Conservation (phyloP, 345 rosid genomes). For the Luvunga scandens region DNA sequence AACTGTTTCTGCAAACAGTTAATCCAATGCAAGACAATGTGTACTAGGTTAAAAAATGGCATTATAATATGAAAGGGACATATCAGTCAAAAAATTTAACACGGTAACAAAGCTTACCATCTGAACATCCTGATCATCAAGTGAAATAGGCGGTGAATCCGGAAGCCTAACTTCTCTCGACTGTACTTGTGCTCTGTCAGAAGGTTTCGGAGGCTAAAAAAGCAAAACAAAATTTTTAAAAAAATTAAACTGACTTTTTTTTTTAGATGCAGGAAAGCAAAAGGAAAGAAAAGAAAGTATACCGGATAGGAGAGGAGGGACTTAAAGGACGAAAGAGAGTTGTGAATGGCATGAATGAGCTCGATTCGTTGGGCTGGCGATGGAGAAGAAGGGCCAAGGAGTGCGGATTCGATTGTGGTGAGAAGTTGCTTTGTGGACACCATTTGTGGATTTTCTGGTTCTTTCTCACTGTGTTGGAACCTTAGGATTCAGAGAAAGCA, state of each 20-base stretch:
- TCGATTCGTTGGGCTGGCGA: slow-evolving; percentile 68
- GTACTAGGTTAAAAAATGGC: not conserved
- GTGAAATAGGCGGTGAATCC: slow-evolving; percentile 70
- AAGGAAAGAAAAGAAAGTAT: not conserved
- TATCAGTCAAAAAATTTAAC: not conserved
- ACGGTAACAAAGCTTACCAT: slow-evolving; percentile 52
- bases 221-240: not conserved
- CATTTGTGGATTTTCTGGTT: slow-evolving; percentile 31
- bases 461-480: not conserved
- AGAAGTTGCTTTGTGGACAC: slow-evolving; percentile 70
- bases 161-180: slow-evolving; percentile 82
- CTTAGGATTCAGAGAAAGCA: slow-evolving; percentile 3
- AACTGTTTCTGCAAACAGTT: not conserved
- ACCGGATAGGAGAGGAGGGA: slow-evolving; percentile 80
- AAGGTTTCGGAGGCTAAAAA: slow-evolving; percentile 69
- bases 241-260: not conserved
- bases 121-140: slow-evolving; percentile 85
- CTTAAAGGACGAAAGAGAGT: slow-evolving; percentile 56
- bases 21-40: not conserved
- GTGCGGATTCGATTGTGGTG: slow-evolving; percentile 59
- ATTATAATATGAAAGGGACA: not conserved
- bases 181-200: slow-evolving; percentile 80
- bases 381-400: slow-evolving; percentile 64
- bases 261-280: not conserved
- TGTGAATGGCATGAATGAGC: slow-evolving; percentile 75